Conservation (phyloP, 106 monocot genomes). For the Chionographis japonica region DNA sequence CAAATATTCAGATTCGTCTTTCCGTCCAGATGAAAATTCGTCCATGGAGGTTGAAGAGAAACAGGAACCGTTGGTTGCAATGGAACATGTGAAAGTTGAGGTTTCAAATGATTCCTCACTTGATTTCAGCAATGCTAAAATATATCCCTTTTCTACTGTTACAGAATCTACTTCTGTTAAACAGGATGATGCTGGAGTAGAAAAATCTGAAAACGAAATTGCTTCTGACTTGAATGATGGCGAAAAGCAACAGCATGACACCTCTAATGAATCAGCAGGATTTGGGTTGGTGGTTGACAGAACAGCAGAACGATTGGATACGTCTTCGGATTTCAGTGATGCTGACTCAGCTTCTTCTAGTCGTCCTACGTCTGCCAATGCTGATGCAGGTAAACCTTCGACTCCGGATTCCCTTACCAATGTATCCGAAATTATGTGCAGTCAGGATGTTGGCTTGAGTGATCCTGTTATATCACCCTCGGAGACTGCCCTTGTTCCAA, state of each 20-base stretch:
- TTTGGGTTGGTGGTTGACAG: not conserved
- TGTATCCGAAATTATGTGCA: slow-evolving; percentile 1
- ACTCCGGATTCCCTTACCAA: not conserved
- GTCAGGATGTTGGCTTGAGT: slow-evolving; percentile 5
- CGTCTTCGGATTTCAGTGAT: not conserved
- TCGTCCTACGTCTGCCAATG: slow-evolving; percentile 9
- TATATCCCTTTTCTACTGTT: slow-evolving; percentile 9
- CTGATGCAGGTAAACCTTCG: not conserved
- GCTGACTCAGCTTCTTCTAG: not conserved
- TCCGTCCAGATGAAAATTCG: not conserved
- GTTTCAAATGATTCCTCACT: not conserved
- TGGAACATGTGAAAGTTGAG: slow-evolving; percentile 5
- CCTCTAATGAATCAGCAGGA: not conserved
- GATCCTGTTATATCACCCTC: not conserved
- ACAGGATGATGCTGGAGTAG: not conserved
- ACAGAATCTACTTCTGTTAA: slow-evolving; percentile 4
- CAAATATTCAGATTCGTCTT: slow-evolving; percentile 4
- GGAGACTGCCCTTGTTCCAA: slow-evolving; percentile 1
- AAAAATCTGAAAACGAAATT: slow-evolving; percentile 6
- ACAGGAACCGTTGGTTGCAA: slow-evolving; percentile 7
- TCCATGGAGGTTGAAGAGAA: slow-evolving; percentile 1
- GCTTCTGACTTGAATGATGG: not conserved
- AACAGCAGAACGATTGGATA: not conserved
- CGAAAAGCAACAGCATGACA: slow-evolving; percentile 2
- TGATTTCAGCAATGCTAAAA: slow-evolving; percentile 8